These are phyloP conservation scores for Salvia splendens DNA, from an alignment of 257 asterid species.

Conservation along the genomic window DNA sequence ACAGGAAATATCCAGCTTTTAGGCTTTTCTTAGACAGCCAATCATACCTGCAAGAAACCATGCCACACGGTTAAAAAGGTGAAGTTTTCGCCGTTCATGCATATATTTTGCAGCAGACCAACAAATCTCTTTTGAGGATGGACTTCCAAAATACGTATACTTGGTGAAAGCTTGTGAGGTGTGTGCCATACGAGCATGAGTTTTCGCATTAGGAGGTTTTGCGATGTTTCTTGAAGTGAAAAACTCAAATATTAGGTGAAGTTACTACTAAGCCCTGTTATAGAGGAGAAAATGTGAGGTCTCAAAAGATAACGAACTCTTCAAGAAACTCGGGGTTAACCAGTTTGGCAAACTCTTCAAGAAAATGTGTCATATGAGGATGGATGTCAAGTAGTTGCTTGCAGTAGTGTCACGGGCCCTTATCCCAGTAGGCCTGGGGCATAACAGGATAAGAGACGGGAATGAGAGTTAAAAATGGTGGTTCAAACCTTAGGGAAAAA, in stretches of 20 bases:
- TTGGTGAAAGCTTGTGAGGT: not conserved
- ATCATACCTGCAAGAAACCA: slow-evolving; percentile 58
- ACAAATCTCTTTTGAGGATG: not conserved
- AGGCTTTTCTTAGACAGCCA: slow-evolving; percentile 69
- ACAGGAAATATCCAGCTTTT: slow-evolving; percentile 70
- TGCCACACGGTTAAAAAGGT: not conserved
- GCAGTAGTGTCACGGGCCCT: too few relatives aligned
- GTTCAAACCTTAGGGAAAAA: slow-evolving; percentile 36
- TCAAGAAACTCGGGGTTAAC: too few relatives aligned
- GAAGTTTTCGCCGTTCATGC: not conserved
- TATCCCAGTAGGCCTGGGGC: too few relatives aligned
- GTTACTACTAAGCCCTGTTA: too few relatives aligned
- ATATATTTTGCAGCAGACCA: not conserved
- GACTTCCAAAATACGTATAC: not conserved
- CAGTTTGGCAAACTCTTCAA: too few relatives aligned
- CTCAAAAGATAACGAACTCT: not conserved
- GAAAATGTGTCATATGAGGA: too few relatives aligned
- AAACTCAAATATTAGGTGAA: not conserved
- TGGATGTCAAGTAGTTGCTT: too few relatives aligned
- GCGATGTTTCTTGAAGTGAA: not conserved
- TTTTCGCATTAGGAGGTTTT: not conserved
- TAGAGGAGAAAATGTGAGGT: not conserved
- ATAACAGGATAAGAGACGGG: too few relatives aligned
- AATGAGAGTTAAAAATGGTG: not conserved
- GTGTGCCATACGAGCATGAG: not conserved